Conservation (phyloP, 768 basidiomycete genomes). For the Leccinum boreale region DNA sequence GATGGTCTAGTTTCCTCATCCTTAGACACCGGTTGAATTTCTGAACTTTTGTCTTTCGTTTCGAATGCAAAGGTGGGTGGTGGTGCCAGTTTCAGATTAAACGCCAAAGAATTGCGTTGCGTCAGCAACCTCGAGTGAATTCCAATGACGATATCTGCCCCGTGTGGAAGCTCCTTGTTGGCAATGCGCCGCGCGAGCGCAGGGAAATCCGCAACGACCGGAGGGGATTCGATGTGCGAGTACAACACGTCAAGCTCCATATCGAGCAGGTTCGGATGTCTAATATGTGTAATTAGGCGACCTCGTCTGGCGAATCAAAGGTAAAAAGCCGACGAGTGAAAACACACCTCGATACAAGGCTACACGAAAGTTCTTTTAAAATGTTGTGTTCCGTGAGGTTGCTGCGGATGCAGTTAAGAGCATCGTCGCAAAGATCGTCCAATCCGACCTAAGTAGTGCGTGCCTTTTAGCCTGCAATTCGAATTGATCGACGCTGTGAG, state of each 20-base stretch:
- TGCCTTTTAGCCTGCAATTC: background rate
- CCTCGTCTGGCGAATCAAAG: too few relatives aligned
- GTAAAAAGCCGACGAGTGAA: background rate
- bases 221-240: constrained; percentile 15
- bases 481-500: background rate
- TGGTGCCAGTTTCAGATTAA: background rate
- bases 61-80: too few relatives aligned
- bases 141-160: background rate
- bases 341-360: constrained; percentile 15
- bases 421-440: constrained; percentile 16
- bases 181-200: constrained; percentile 15
- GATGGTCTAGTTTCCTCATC: too few relatives aligned
- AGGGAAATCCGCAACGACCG: constrained; percentile 11
- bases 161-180: constrained; percentile 11
- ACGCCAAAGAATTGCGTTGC: background rate
- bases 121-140: background rate
- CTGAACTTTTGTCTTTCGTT: too few relatives aligned
- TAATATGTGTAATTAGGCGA: background rate
- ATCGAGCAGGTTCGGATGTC: constrained; percentile 14
- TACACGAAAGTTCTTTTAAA: constrained; percentile 21
- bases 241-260: constrained; percentile 22
- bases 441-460: constrained; percentile 15
- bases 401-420: constrained; percentile 12
- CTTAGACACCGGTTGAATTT: too few relatives aligned
- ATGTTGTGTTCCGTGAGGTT: constrained; percentile 23